Conservation (phyloP, 1,139 yeast genomes). For the Geotrichum cucujoidarum region DNA sequence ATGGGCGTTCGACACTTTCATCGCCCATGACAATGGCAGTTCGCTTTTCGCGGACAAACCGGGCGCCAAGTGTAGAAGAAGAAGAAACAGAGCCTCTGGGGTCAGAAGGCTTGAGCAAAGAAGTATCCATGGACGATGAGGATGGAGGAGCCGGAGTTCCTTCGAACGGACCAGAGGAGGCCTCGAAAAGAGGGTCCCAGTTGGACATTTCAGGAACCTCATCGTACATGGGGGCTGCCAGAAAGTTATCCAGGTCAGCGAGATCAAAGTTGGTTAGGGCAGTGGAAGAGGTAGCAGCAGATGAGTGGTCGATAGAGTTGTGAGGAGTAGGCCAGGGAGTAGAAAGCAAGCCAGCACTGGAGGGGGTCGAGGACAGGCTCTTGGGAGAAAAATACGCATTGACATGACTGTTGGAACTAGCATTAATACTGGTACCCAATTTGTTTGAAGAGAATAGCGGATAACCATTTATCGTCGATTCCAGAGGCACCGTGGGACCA, state of each 20-base stretch:
- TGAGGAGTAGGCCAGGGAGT: constrained; percentile 6
- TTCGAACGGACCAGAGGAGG: background rate
- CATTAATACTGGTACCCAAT: background rate
- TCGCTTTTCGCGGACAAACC: constrained; percentile 22
- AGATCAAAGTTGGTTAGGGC: background rate
- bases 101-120: background rate
- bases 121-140: too few species aligned
- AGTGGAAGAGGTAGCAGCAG: background rate
- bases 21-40: constrained; percentile 21
- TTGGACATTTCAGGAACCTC: background rate
- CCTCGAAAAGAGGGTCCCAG: constrained; percentile 1
- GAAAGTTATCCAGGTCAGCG: background rate
- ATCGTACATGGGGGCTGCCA: constrained; percentile 5
- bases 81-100: background rate
- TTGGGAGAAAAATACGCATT: constrained; percentile 4
- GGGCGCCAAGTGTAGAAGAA: constrained; percentile 5
- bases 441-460: background rate
- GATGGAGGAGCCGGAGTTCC: background rate
- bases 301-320: background rate
- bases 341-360: background rate
- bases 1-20: background rate
- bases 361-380: constrained; percentile 1
- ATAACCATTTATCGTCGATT: background rate
- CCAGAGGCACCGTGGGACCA: background rate
- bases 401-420: background rate